Evolutionary conservation across 352 stramenopile genomes (phyloP), one percentile per base, ranked within the genome.

Genomic region (Phytopythium cucurbitacearum): DNA sequence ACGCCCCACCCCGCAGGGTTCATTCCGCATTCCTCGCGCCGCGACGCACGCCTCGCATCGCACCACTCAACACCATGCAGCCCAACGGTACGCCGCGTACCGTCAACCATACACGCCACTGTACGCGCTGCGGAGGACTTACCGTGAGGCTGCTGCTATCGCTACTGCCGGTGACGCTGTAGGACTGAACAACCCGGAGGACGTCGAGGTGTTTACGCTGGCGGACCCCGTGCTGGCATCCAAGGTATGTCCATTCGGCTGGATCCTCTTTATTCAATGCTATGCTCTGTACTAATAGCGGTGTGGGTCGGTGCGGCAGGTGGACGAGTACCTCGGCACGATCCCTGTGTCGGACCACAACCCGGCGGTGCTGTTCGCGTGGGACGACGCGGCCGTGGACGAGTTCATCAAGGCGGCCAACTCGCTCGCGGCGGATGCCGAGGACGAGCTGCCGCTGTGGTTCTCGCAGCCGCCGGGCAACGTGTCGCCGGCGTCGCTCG

Each of bases 261-360:
- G 21, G 21, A 28, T 28, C 21, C 21, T 28, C 21, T 28, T 28
- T 28, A 28, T 28, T 28, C 21, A 28, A 28, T 28, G 21, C 21
- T 28, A 28, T 28, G 21, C 21, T 28, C 21, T 28, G 21, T 28
- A 28, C 21, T 28, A 28, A 28, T 28, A 28, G 21, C 21, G 21
- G 21, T 28, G 21, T 28, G 21, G 21, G 21, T 28, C 21, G 21
- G 21, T 28, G 21, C 21, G 21, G 21, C 21, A 28, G 21, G 60
- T 76, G 11, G 58, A 71, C 35, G 45, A 59, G 9, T 76, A 76
- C 37, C 43, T 76, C 39, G 56, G 50, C 13, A 33, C 52, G 46
- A 69, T 69, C 39, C 59, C 51, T 28, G 67, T 76, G 42, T 69
- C 64, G 44, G 67, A 76, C 39, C 64, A 71, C 56, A 73, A 73